Evolutionary conservation across 495 filamentous ascomycete genomes (phyloP).

Genomic region (Penicillium macrosclerotiorum): DNA sequence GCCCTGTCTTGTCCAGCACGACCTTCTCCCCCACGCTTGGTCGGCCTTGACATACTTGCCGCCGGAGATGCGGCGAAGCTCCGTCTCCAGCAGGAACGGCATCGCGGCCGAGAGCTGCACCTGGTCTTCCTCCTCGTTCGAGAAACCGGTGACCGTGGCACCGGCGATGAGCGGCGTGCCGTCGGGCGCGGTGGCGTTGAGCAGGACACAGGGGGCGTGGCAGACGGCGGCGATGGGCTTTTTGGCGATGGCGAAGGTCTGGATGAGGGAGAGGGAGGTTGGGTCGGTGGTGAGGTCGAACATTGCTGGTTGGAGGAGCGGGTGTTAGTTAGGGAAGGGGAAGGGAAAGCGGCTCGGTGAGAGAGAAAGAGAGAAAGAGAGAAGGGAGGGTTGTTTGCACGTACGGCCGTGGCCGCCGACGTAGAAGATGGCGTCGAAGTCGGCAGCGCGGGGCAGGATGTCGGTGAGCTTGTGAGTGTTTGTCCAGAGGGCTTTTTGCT

Average conservation of each 20-base stretch:
- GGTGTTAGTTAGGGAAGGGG: background rate
- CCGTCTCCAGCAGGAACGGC: slow-evolving; percentile 66
- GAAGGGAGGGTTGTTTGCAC: slow-evolving; percentile 16
- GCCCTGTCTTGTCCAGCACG: slow-evolving; percentile 41
- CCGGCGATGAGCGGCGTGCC: slow-evolving; percentile 54
- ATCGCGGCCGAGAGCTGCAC: slow-evolving; percentile 45
- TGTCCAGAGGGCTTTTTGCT: slow-evolving; percentile 58
- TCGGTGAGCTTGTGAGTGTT: slow-evolving; percentile 54
- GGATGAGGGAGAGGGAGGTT: slow-evolving; percentile 53
- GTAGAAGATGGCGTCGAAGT: slow-evolving; percentile 70
- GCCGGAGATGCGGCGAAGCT: slow-evolving; percentile 49
- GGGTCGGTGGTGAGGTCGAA: slow-evolving; percentile 59
- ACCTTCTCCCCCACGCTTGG: slow-evolving; percentile 60
- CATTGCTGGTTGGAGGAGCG: slow-evolving; percentile 58
- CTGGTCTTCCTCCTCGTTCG: slow-evolving; percentile 63
- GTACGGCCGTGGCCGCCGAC: slow-evolving; percentile 76
- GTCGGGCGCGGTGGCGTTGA: slow-evolving; percentile 51
- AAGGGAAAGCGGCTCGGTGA: no score
- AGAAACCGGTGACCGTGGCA: slow-evolving; percentile 64
- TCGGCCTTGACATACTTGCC: slow-evolving; percentile 58
- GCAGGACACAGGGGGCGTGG: slow-evolving; percentile 63
- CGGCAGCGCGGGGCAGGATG: slow-evolving; percentile 49
- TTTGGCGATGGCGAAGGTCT: slow-evolving; percentile 57
- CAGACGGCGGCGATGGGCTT: slow-evolving; percentile 68
- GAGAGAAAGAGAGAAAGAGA: background rate